A percentile compares a stretch with the other conserved stretches of the same genome.
These are phyloP conservation scores for Eutrema heterophyllum DNA, from an alignment of 345 rosid genomes.

Conservation along the genomic window DNA sequence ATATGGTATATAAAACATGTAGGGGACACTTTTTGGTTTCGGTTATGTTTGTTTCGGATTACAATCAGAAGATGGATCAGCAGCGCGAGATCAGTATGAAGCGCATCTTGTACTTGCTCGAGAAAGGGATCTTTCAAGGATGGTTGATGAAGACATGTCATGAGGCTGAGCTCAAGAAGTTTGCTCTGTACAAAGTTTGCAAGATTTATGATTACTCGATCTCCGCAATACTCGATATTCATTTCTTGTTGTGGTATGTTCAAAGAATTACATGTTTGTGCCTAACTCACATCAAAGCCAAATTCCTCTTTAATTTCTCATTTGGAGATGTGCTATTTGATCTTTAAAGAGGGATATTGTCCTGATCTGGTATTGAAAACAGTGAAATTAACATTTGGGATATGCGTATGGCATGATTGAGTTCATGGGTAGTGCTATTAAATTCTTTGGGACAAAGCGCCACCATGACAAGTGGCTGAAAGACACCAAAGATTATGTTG, in stretches of 20 bases:
- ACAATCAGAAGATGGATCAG: conserved; percentile 87
- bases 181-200: conserved; percentile 52
- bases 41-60: conserved; percentile 35
- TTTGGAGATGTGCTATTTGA: too few species aligned
- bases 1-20: too few species aligned
- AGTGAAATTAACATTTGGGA: too few species aligned
- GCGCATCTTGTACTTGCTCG: conserved; percentile 52
- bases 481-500: conserved; percentile 54
- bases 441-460: conserved; percentile 73
- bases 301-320: too few species aligned
- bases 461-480: conserved; percentile 91
- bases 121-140: conserved; percentile 59
- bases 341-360: too few species aligned
- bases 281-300: too few species aligned
- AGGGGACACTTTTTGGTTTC: too few species aligned
- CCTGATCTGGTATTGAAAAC: too few species aligned
- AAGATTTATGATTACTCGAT: conserved; percentile 68
- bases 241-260: conserved; percentile 70
- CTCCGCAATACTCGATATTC: conserved; percentile 68
- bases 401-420: too few species aligned
- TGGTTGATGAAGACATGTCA: conserved; percentile 63
- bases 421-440: conserved; percentile 79
- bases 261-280: background rate
- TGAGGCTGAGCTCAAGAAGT: conserved; percentile 55
- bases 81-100: conserved; percentile 83